Conservation (phyloP, 257 asterid species). For the Solanum neorickii region DNA sequence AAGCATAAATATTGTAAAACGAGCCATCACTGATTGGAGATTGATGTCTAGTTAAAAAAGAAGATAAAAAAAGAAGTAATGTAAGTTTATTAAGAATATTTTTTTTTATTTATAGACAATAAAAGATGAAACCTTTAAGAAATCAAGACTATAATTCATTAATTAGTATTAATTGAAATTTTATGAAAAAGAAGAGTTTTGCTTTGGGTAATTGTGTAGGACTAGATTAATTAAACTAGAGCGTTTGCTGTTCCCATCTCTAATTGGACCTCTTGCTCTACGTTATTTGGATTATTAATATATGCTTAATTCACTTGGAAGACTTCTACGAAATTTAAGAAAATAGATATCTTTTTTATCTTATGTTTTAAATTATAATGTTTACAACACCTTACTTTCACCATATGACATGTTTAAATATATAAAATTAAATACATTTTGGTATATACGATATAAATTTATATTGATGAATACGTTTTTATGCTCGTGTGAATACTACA, state of each 20-base stretch:
- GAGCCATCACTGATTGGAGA: not conserved
- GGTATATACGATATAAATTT: too few relatives aligned
- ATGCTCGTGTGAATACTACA: too few relatives aligned
- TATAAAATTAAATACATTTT: too few relatives aligned
- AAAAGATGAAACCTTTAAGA: not conserved
- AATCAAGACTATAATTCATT: not conserved
- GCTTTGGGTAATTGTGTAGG: constrained; percentile 6
- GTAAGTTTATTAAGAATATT: not conserved
- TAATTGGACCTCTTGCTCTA: too few relatives aligned
- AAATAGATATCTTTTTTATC: too few relatives aligned
- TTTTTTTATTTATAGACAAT: not conserved
- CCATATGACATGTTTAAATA: too few relatives aligned
- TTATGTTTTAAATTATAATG: too few relatives aligned
- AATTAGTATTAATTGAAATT: too few relatives aligned
- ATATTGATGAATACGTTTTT: too few relatives aligned
- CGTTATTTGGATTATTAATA: not conserved
- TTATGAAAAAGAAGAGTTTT: not conserved
- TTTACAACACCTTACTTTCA: too few relatives aligned
- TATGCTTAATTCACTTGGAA: not conserved
- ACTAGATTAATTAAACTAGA: not conserved
- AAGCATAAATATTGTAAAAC: not conserved
- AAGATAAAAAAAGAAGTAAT: not conserved
- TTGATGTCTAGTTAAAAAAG: not conserved
- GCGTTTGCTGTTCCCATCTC: not conserved
- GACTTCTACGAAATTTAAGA: too few relatives aligned